phyloP scores from a whole-genome alignment of 2,329 filamentous ascomycete species.

The Didymella segeticola region DNA sequence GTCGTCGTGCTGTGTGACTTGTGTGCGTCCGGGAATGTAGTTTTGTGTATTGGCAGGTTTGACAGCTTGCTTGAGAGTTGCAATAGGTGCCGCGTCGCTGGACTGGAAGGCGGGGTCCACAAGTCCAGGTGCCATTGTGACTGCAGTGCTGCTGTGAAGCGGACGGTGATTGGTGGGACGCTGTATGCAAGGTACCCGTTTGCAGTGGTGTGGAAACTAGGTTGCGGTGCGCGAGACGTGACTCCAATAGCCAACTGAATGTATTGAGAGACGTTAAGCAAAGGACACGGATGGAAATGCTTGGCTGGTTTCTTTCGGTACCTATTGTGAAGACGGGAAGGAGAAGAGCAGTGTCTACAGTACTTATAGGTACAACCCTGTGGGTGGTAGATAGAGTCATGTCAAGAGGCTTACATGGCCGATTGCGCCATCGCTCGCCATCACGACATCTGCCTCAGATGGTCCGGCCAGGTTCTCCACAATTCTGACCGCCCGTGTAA shows the following conservation, averaged over 20 bases:
- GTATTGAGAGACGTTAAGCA: background rate
- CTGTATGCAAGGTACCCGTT: slow-evolving; percentile 9
- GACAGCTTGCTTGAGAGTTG: slow-evolving; percentile 19
- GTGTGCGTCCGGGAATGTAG: slow-evolving; percentile 58
- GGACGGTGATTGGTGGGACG: background rate
- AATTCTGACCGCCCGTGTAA: slow-evolving; percentile 11
- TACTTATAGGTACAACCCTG: slow-evolving; percentile 22
- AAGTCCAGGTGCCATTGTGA: slow-evolving; percentile 44
- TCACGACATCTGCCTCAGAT: slow-evolving; percentile 19
- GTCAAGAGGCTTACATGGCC: slow-evolving; percentile 18
- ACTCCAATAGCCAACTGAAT: background rate
- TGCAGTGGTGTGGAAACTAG: slow-evolving; percentile 1
- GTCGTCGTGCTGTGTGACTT: slow-evolving; percentile 53
- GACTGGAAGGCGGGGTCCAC: slow-evolving; percentile 35
- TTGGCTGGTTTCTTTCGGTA: slow-evolving; percentile 1
- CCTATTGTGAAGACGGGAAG: background rate
- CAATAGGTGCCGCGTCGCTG: slow-evolving; percentile 10
- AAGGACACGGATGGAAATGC: background rate
- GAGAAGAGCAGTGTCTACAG: background rate
- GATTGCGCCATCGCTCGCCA: slow-evolving; percentile 49
- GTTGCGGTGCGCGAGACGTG: background rate
- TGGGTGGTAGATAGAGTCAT: slow-evolving; percentile 11
- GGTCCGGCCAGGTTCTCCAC: slow-evolving; percentile 15
- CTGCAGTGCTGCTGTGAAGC: slow-evolving; percentile 1
- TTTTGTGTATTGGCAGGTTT: slow-evolving; percentile 39